These are phyloP conservation scores for Candida sanyiensis DNA, from an alignment of 805 yeast species.

Conservation along the genomic window DNA sequence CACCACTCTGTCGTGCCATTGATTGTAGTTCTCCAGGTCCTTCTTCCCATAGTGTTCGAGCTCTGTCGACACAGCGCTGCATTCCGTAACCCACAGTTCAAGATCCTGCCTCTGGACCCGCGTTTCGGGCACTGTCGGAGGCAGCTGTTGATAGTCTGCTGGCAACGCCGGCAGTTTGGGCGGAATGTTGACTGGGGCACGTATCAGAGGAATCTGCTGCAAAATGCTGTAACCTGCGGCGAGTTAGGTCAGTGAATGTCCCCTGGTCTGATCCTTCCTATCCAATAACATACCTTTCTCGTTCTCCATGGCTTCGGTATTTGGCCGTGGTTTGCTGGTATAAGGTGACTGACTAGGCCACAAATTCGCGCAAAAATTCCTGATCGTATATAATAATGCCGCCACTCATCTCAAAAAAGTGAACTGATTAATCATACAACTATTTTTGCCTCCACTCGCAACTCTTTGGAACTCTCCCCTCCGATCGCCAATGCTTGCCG, in stretches of 20 bases:
- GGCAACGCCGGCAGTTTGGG: slow-evolving; percentile 53
- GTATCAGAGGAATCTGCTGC: slow-evolving; percentile 49
- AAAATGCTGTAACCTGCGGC: slow-evolving; percentile 40
- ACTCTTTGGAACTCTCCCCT: not conserved
- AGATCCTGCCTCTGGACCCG: slow-evolving; percentile 27
- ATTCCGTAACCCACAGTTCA: slow-evolving; percentile 29
- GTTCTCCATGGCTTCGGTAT: slow-evolving; percentile 7
- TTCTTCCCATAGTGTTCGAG: slow-evolving; percentile 22
- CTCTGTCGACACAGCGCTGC: slow-evolving; percentile 26
- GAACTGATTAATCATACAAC: not conserved
- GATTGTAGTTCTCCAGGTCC: slow-evolving; percentile 23
- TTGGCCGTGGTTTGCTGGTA: not conserved
- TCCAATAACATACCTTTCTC: slow-evolving; percentile 9
- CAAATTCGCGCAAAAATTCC: too few relatives aligned
- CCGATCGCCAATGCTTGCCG: slow-evolving; percentile 30
- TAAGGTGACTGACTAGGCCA: slow-evolving; percentile 1
- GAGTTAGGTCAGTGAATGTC: not conserved
- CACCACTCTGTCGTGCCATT: slow-evolving; percentile 29
- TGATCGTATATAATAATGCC: not conserved
- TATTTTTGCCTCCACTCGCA: not conserved
- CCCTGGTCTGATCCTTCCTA: too few relatives aligned
- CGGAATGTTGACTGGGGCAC: slow-evolving; percentile 45
- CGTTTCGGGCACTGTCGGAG: slow-evolving; percentile 30
- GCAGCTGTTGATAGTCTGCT: slow-evolving; percentile 37
- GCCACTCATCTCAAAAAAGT: not conserved